A percentile compares a stretch with the other conserved stretches of the same genome.
phyloP scores from a whole-genome alignment of 1,284 basidiomycete species.

The Boletus semigastroideus region DNA sequence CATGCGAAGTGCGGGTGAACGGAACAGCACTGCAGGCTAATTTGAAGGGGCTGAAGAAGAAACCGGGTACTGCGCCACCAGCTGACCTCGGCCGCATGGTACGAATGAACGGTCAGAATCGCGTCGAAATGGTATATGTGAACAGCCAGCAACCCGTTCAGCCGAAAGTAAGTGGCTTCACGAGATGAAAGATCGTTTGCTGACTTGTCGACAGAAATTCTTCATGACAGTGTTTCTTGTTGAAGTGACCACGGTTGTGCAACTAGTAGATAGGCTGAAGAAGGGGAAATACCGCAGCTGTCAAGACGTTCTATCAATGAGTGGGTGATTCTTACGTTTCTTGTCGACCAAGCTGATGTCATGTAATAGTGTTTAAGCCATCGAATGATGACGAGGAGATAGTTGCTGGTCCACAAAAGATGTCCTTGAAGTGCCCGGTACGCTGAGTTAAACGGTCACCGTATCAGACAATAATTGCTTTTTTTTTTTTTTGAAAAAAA shows the following conservation, averaged over 20 bases:
- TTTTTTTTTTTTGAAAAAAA: background rate
- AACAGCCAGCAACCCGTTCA: slow-evolving; percentile 80
- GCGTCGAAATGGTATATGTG: slow-evolving; percentile 86
- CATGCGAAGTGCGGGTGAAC: slow-evolving; percentile 90
- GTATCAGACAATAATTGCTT: slow-evolving; percentile 1
- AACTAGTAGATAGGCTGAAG: slow-evolving; percentile 67
- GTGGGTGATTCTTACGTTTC: slow-evolving; percentile 41
- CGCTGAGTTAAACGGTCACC: slow-evolving; percentile 32
- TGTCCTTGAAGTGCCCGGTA: slow-evolving; percentile 92
- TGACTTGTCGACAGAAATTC: slow-evolving; percentile 77
- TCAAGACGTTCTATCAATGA: slow-evolving; percentile 66
- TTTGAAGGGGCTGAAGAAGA: slow-evolving; percentile 92
- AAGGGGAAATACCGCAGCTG: slow-evolving; percentile 63
- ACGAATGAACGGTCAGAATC: slow-evolving; percentile 54
- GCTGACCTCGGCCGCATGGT: slow-evolving; percentile 75
- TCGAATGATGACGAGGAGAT: slow-evolving; percentile 83
- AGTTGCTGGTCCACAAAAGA: slow-evolving; percentile 79
- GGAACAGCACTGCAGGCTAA: slow-evolving; percentile 68
- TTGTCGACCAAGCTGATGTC: slow-evolving; percentile 3
- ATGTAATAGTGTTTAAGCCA: slow-evolving; percentile 56
- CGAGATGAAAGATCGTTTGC: background rate
- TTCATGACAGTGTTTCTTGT: slow-evolving; percentile 84
- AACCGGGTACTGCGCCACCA: slow-evolving; percentile 93
- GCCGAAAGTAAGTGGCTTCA: slow-evolving; percentile 53
- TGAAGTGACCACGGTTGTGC: slow-evolving; percentile 64